These are phyloP conservation scores for Sporothrix dimorphospora DNA, from an alignment of 2,329 filamentous ascomycete species.

Conservation along the genomic window DNA sequence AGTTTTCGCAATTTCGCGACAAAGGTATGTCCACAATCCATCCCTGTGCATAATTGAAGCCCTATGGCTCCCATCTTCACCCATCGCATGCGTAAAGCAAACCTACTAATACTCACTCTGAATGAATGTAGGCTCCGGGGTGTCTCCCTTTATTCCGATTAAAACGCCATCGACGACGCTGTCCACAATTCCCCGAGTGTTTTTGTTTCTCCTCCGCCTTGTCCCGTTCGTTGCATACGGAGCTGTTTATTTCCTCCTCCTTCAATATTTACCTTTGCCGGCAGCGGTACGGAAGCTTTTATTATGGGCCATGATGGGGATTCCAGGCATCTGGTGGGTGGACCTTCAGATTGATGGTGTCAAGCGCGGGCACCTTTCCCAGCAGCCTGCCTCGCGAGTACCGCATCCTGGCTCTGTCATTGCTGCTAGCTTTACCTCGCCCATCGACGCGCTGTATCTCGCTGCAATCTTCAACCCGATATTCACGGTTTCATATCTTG, in stretches of 20 bases:
- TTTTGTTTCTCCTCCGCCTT: constrained; percentile 80
- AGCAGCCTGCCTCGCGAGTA: constrained; percentile 72
- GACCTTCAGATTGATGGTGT: constrained; percentile 98
- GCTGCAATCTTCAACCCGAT: constrained; percentile 95
- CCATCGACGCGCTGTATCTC: constrained; percentile 90
- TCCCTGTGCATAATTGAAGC: background rate
- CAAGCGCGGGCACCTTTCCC: constrained; percentile 82
- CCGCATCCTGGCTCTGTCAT: constrained; percentile 82
- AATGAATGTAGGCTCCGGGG: constrained; percentile 73
- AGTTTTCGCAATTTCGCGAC: constrained; percentile 91
- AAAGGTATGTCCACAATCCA: constrained; percentile 60
- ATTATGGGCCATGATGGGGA: constrained; percentile 83
- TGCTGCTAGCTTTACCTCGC: constrained; percentile 87
- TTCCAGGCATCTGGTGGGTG: constrained; percentile 96
- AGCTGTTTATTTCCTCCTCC: constrained; percentile 73
- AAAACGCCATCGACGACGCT: constrained; percentile 64
- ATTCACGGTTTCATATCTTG: constrained; percentile 84
- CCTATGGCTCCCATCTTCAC: background rate
- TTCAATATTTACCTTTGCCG: constrained; percentile 74
- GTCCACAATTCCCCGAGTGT: constrained; percentile 65
- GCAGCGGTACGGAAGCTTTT: constrained; percentile 73
- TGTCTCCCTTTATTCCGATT: constrained; percentile 91
- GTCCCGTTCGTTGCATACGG: constrained; percentile 73
- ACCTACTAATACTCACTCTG: background rate
- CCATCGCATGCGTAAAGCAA: background rate